Percentiles rank a stretch among this genome's conserved stretches.
Evolutionary conservation across 2,329 filamentous ascomycete genomes (phyloP).

Genomic region (Neonectria punicea): DNA sequence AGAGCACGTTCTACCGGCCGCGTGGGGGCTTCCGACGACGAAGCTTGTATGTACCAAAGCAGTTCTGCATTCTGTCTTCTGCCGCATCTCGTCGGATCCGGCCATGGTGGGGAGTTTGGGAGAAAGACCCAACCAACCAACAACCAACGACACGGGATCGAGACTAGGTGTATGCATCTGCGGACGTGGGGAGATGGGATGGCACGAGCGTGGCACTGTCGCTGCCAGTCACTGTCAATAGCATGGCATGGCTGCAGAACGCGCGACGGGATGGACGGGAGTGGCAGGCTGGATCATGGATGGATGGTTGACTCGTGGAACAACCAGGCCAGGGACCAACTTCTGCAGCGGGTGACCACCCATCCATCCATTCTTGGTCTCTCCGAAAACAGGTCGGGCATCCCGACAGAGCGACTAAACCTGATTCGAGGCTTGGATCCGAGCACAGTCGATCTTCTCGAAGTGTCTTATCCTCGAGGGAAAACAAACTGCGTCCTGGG

Average conservation of each 20-base stretch:
- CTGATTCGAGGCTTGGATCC: slow-evolving; percentile 4
- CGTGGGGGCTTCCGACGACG: slow-evolving; percentile 20
- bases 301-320: slow-evolving; percentile 18
- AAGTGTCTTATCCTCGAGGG: slow-evolving; percentile 10
- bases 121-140: slow-evolving; percentile 12
- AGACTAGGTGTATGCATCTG: slow-evolving; percentile 31
- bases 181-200: slow-evolving; percentile 21
- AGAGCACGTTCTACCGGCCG: slow-evolving; percentile 1
- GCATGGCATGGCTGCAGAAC: slow-evolving; percentile 11
- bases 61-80: slow-evolving; percentile 1
- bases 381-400: slow-evolving; percentile 32
- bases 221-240: neutral
- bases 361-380: slow-evolving; percentile 22
- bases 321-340: neutral
- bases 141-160: slow-evolving; percentile 18
- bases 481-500: neutral
- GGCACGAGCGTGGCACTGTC: slow-evolving; percentile 1
- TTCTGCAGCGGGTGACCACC: slow-evolving; percentile 7
- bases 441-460: neutral
- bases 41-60: neutral
- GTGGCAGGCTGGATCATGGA: neutral
- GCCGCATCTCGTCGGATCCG: slow-evolving; percentile 19
- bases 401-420: slow-evolving; percentile 27
- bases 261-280: neutral
- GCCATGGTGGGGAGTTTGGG: neutral